A percentile compares a stretch with the other conserved stretches of the same genome.
Evolutionary conservation across 208 protist species (phyloP).

Genomic region (Phytomonas sp.): DNA sequence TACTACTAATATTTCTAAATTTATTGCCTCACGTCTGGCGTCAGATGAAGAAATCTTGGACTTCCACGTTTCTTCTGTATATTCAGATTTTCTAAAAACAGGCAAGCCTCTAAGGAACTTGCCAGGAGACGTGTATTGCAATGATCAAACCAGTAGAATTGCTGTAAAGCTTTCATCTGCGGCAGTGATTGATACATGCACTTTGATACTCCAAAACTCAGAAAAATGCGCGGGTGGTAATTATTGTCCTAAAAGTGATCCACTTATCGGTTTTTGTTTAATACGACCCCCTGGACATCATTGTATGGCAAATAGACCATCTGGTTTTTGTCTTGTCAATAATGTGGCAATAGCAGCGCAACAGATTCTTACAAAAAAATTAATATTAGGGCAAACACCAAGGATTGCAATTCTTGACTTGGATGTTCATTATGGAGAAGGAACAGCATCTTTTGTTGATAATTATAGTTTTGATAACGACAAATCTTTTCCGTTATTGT

Average conservation of each 20-base stretch:
- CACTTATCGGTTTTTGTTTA: slow-evolving; percentile 66
- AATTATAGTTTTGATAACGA: slow-evolving; percentile 10
- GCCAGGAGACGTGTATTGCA: slow-evolving; percentile 76
- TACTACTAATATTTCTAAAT: slow-evolving; percentile 14
- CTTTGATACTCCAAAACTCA: slow-evolving; percentile 20
- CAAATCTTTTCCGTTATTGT: slow-evolving; percentile 35
- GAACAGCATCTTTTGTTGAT: slow-evolving; percentile 86
- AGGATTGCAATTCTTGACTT: slow-evolving; percentile 82
- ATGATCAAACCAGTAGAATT: slow-evolving; percentile 38
- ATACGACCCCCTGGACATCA: slow-evolving; percentile 90
- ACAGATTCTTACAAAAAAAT: slow-evolving; percentile 24
- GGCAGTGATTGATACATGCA: slow-evolving; percentile 58
- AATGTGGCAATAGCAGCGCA: slow-evolving; percentile 76
- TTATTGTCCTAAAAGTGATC: slow-evolving; percentile 6
- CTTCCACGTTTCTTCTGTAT: slow-evolving; percentile 39
- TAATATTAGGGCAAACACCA: slow-evolving; percentile 8
- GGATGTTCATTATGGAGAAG: slow-evolving; percentile 92
- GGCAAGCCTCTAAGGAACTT: slow-evolving; percentile 33
- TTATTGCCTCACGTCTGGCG: slow-evolving; percentile 48
- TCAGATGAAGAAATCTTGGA: slow-evolving; percentile 48
- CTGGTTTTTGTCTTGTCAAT: slow-evolving; percentile 87
- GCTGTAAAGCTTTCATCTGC: slow-evolving; percentile 48
- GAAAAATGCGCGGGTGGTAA: background rate
- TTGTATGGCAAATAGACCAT: slow-evolving; percentile 40
- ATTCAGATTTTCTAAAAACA: slow-evolving; percentile 39